phyloP scores from a whole-genome alignment of 176 grass and related monocot genomes.

The Cenchrus fungigraminus region DNA sequence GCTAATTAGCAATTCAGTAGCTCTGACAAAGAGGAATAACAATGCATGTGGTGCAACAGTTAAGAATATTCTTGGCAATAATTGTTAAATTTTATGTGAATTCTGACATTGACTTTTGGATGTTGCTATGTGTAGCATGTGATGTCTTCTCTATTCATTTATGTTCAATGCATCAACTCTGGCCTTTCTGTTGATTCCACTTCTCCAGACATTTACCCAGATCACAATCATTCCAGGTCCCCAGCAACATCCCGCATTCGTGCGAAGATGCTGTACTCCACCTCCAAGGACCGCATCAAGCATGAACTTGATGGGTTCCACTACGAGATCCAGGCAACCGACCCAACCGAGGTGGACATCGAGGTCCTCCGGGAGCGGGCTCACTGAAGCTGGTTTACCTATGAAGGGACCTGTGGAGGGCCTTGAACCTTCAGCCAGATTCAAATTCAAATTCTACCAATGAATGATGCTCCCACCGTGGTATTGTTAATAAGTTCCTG shows the following conservation, averaged over 20 bases:
- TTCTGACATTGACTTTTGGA: neutral
- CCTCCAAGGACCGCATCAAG: conserved; percentile 91
- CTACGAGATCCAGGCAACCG: conserved; percentile 98
- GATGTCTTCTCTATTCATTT: neutral
- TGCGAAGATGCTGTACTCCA: conserved; percentile 89
- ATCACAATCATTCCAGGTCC: conserved; percentile 54
- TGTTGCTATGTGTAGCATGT: neutral
- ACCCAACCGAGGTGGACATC: conserved; percentile 81
- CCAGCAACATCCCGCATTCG: conserved; percentile 79
- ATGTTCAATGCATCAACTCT: neutral
- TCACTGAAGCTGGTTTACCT: conserved; percentile 48
- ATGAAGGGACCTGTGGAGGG: conserved; percentile 20
- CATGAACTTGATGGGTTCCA: conserved; percentile 92
- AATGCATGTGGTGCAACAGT: conserved; percentile 11
- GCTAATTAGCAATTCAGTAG: conserved; percentile 9
- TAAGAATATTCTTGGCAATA: conserved; percentile 11
- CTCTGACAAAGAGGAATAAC: conserved; percentile 21
- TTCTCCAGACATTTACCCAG: neutral
- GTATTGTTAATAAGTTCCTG: conserved; percentile 59
- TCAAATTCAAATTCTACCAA: conserved; percentile 10
- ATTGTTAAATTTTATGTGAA: conserved; percentile 2
- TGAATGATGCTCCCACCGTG: conserved; percentile 4
- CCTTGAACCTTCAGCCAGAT: conserved; percentile 21
- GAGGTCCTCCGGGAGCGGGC: conserved; percentile 80
- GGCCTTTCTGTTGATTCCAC: neutral